These are phyloP conservation scores for Paecilomyces dactylethromorphus DNA, from an alignment of 2,329 filamentous ascomycete species.

Conservation along the genomic window DNA sequence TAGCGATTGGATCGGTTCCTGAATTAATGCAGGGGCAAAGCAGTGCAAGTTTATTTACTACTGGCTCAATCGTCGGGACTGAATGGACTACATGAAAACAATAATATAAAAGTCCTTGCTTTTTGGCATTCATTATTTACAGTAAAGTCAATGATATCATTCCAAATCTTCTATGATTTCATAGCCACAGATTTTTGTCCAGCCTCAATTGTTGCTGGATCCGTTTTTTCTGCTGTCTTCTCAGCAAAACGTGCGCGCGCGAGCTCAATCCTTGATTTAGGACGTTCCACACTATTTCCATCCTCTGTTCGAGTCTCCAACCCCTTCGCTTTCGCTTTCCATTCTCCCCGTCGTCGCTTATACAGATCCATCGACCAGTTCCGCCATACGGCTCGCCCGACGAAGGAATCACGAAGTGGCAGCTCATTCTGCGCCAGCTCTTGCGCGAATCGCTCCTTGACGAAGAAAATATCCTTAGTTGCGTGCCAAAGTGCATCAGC, in stretches of 20 bases:
- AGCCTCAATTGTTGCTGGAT: conserved; percentile 6
- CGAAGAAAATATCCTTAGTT: conserved; percentile 57
- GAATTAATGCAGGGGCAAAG: neutral
- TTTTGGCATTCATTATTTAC: neutral
- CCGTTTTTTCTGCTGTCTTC: conserved; percentile 15
- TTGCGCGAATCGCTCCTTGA: conserved; percentile 61
- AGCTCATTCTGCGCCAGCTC: conserved; percentile 55
- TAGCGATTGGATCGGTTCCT: neutral
- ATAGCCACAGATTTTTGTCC: conserved; percentile 13
- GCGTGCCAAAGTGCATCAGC: conserved; percentile 61
- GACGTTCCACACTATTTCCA: conserved; percentile 17
- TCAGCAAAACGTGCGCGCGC: conserved; percentile 52
- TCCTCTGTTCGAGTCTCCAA: conserved; percentile 22
- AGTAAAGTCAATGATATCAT: neutral
- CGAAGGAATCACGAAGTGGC: conserved; percentile 56
- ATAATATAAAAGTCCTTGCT: neutral
- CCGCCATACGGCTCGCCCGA: conserved; percentile 63
- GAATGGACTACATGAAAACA: neutral
- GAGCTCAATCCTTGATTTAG: conserved; percentile 50
- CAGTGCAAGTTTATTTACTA: neutral
- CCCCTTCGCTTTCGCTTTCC: conserved; percentile 57
- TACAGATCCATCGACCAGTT: conserved; percentile 71
- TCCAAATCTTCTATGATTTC: conserved; percentile 4
- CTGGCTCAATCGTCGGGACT: neutral
- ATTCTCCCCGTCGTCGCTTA: conserved; percentile 56